Percentiles rank a stretch among this genome's conserved stretches.
Conservation (phyloP, 192 early-diverging fungal genomes). For the Coemansia sp. region DNA sequence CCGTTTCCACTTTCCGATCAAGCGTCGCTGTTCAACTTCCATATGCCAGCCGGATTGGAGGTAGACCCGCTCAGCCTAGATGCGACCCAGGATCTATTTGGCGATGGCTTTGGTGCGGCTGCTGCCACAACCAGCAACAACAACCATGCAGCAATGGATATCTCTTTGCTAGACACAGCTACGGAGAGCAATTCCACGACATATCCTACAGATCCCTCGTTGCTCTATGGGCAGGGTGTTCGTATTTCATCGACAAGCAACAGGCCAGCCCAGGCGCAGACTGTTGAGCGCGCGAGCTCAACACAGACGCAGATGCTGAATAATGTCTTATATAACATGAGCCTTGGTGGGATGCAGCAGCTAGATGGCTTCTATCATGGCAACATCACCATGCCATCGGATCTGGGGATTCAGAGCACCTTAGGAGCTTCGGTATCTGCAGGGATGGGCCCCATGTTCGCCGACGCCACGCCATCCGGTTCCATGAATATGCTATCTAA, state of each 20-base stretch:
- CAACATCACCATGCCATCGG: slow-evolving; percentile 13
- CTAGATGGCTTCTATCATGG: slow-evolving; percentile 38
- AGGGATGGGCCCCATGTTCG: slow-evolving; percentile 22
- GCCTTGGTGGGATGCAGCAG: slow-evolving; percentile 44
- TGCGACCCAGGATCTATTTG: slow-evolving; percentile 11
- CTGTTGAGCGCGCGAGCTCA: slow-evolving; percentile 8
- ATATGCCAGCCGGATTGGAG: slow-evolving; percentile 35
- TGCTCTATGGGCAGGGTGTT: not conserved
- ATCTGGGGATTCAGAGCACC: not conserved
- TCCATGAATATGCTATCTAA: slow-evolving; percentile 7
- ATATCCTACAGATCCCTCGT: not conserved
- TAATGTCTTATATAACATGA: slow-evolving; percentile 42
- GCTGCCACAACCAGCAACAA: not conserved
- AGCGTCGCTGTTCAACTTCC: slow-evolving; percentile 54
- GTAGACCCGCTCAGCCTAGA: slow-evolving; percentile 21
- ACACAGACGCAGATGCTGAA: slow-evolving; percentile 24
- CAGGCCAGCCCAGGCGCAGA: not conserved
- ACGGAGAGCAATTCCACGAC: not conserved
- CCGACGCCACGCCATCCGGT: slow-evolving; percentile 3
- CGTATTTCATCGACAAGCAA: not conserved
- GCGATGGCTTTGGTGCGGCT: slow-evolving; percentile 6
- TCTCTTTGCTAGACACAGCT: not conserved
- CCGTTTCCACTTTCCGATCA: slow-evolving; percentile 49
- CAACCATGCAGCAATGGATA: not conserved
- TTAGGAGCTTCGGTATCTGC: not conserved